These are phyloP conservation scores for Exophiala bonariae DNA, from an alignment of 2,329 filamentous ascomycete genomes.

Conservation along the genomic window DNA sequence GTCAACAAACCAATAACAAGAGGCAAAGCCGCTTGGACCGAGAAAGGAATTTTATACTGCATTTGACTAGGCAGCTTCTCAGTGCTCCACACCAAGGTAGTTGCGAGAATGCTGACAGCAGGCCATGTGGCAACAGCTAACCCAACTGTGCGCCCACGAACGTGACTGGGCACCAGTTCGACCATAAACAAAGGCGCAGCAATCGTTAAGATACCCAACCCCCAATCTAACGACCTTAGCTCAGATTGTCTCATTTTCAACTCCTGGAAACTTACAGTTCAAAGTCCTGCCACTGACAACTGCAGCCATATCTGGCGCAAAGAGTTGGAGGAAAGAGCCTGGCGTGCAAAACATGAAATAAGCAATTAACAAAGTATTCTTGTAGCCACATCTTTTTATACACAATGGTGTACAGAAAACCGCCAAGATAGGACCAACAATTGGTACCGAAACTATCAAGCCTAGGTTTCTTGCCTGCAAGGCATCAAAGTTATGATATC, in stretches of 20 bases:
- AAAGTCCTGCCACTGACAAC: conserved; percentile 36
- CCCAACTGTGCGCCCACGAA: conserved; percentile 33
- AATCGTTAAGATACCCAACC: neutral
- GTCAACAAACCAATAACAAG: conserved; percentile 33
- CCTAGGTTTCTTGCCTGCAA: conserved; percentile 36
- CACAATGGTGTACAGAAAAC: conserved; percentile 34
- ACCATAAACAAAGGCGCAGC: conserved; percentile 38
- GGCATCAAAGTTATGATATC: neutral
- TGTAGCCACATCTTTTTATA: conserved; percentile 35
- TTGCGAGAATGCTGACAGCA: conserved; percentile 35
- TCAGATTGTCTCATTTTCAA: too few relatives aligned
- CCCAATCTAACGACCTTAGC: too few relatives aligned
- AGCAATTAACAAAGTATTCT: conserved; percentile 35
- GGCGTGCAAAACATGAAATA: conserved; percentile 33
- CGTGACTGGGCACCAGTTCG: conserved; percentile 37
- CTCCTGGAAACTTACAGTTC: conserved; percentile 29
- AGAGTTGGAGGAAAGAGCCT: conserved; percentile 37
- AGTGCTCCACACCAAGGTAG: conserved; percentile 34
- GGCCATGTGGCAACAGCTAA: conserved; percentile 12
- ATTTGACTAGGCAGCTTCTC: conserved; percentile 27
- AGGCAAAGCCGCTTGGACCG: conserved; percentile 36
- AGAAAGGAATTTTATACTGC: conserved; percentile 37
- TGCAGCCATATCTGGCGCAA: conserved; percentile 35
- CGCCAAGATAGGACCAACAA: conserved; percentile 36
- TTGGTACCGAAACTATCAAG: conserved; percentile 35